Conservation (phyloP, 2,329 filamentous ascomycete genomes). For the Xylariales sp. region DNA sequence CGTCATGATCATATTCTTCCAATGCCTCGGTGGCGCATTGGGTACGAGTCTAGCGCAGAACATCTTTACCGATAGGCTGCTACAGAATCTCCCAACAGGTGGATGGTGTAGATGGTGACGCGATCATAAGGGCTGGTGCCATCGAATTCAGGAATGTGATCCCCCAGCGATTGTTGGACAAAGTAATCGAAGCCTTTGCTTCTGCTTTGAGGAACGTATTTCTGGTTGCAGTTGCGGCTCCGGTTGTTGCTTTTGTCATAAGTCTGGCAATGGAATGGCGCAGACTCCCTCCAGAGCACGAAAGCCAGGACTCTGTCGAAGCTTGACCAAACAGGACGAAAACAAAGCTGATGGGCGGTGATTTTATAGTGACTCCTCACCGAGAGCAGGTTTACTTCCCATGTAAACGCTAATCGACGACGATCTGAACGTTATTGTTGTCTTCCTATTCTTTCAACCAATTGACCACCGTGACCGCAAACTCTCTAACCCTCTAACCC, state of each 20-base stretch:
- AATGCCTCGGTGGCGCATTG: slow-evolving; percentile 8
- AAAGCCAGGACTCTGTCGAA: too few relatives aligned
- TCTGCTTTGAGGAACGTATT: slow-evolving; percentile 9
- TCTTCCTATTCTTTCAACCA: too few relatives aligned
- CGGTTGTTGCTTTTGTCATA: slow-evolving; percentile 5
- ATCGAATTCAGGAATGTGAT: slow-evolving; percentile 5
- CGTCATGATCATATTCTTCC: slow-evolving; percentile 9
- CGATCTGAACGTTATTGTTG: too few relatives aligned
- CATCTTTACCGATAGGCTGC: slow-evolving; percentile 7
- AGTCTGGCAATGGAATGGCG: slow-evolving; percentile 11
- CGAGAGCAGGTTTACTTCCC: too few relatives aligned
- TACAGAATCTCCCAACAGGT: slow-evolving; percentile 9
- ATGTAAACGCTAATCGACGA: too few relatives aligned
- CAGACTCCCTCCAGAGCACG: too few relatives aligned
- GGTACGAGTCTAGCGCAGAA: slow-evolving; percentile 7
- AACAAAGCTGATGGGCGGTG: too few relatives aligned
- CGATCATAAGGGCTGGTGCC: slow-evolving; percentile 9
- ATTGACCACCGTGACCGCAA: too few relatives aligned
- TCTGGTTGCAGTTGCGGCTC: slow-evolving; percentile 5
- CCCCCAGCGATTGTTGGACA: slow-evolving; percentile 4
- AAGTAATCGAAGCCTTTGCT: slow-evolving; percentile 7
- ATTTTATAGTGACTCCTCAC: too few relatives aligned
- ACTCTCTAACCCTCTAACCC: too few relatives aligned
- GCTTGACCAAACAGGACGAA: too few relatives aligned
- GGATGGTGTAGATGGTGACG: slow-evolving; percentile 8